A percentile compares a stretch with the other conserved stretches of the same genome.
Conservation (phyloP, 371 early-diverging fungal species). For the Apophysomyces trapeziformis region DNA sequence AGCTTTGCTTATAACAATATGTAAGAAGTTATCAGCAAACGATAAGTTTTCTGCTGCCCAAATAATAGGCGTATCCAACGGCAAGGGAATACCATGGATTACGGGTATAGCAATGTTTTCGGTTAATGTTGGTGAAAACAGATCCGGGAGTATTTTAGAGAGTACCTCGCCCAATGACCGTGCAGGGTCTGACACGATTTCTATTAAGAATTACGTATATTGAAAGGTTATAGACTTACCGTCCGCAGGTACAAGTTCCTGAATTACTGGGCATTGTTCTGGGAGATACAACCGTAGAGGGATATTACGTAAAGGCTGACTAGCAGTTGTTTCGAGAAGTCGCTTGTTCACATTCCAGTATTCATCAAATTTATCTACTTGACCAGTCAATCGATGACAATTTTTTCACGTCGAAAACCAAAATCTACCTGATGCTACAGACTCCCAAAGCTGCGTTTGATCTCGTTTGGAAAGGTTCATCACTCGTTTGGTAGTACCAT, state of each 20-base stretch:
- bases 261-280: slow-evolving; percentile 63
- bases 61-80: slow-evolving; percentile 61
- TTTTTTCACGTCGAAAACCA: not conserved
- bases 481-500: slow-evolving; percentile 71
- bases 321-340: slow-evolving; percentile 48
- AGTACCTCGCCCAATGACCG: slow-evolving; percentile 24
- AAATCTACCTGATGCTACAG: slow-evolving; percentile 50
- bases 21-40: slow-evolving; percentile 77
- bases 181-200: slow-evolving; percentile 19
- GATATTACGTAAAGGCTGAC: slow-evolving; percentile 44
- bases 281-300: slow-evolving; percentile 67
- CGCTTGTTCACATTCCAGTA: slow-evolving; percentile 72
- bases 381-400: not conserved
- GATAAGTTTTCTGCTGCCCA: slow-evolving; percentile 71
- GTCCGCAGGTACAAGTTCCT: slow-evolving; percentile 56
- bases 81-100: slow-evolving; percentile 62
- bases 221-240: not conserved
- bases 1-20: slow-evolving; percentile 55
- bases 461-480: slow-evolving; percentile 80
- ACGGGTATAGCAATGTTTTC: slow-evolving; percentile 34
- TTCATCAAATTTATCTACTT: slow-evolving; percentile 55
- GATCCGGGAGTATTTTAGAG: slow-evolving; percentile 24
- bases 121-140: slow-evolving; percentile 16
- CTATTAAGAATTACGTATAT: not conserved
- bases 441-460: slow-evolving; percentile 73